Evolutionary conservation across 306 rosid species (phyloP), one percentile per base, ranked within the genome.

Genomic region (Cicer chorassanicum): DNA sequence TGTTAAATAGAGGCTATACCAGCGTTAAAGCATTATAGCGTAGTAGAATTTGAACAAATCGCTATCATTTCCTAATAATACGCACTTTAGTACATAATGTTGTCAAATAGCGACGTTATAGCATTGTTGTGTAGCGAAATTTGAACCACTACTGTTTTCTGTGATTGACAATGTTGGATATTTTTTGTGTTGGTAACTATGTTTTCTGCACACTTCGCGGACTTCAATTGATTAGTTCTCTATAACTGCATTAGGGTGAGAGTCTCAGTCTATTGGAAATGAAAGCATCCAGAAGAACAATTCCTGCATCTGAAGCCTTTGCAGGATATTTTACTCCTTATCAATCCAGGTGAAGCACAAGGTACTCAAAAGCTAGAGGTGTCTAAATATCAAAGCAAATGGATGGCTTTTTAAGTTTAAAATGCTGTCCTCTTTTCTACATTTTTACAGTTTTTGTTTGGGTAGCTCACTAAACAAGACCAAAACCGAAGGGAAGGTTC

Each of bases 311-410:
- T 11, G 87, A 88, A 79, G 93, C 93, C 72, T 80, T 82, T 65
- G 93, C 85, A 34, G 96, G 96, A 65, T 91, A 88, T 44, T 91
- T 91, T 72, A 91, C 96, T 79, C 93, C 96, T 54, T 85, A 91
- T 82, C 93, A 91, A 91, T 88, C 96, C 93, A 91, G 96, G 96
- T 88, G 96, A 90, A 84, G 88, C 84, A 82, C 81, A 85, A 87
- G 91, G 93, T 87, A 88, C 83, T 88, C 74, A 64, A 56, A 83
- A 82, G 65, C 78, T 76, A 65, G 77, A 85, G 55, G 55, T 7
- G 45, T 36, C 51, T 77, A 56, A 43, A 80, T 40, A 19, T 54
- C 82, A 61, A 60, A 62, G 81, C 69, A 53, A 51, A 67, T 16
- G 56, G 71, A 42, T 67, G 73, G 70, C 9, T 82, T 83, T 83